Percentiles rank a stretch among this genome's conserved stretches.
phyloP scores from a whole-genome alignment of 208 protist species.

The Wallacemonas sp. region DNA sequence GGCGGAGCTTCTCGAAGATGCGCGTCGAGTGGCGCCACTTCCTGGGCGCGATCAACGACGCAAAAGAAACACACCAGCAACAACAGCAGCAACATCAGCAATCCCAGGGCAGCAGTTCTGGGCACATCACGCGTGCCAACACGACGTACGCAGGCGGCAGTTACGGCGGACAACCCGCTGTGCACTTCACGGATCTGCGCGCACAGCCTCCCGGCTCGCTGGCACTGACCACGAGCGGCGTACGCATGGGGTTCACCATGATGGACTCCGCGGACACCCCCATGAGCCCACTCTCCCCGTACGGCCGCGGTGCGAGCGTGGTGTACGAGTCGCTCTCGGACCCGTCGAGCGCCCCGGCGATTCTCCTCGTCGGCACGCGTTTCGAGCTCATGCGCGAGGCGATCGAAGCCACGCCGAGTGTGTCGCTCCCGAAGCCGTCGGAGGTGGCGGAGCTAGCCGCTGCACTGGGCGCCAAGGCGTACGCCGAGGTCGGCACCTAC shows the following conservation, averaged over 20 bases:
- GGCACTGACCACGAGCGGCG: not conserved
- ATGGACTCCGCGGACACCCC: not conserved
- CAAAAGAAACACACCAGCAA: not conserved
- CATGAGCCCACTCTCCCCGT: constrained; percentile 4
- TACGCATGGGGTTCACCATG: not conserved
- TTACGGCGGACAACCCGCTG: too few species aligned
- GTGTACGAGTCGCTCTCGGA: constrained; percentile 3
- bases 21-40: constrained; percentile 31
- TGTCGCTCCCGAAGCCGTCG: constrained; percentile 20
- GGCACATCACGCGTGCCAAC: not conserved
- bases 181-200: not conserved
- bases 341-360: constrained; percentile 13
- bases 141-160: too few species aligned
- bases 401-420: constrained; percentile 34
- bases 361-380: constrained; percentile 40
- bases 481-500: constrained; percentile 37
- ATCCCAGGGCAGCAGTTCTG: too few species aligned
- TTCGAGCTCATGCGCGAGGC: constrained; percentile 38
- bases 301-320: not conserved
- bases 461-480: constrained; percentile 40
- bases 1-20: constrained; percentile 33
- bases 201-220: not conserved
- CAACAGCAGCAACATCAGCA: not conserved
- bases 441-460: constrained; percentile 42
- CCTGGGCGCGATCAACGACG: constrained; percentile 12